These are phyloP conservation scores for Thecaphora thlaspeos DNA, from an alignment of 1,284 basidiomycete genomes.

Conservation along the genomic window DNA sequence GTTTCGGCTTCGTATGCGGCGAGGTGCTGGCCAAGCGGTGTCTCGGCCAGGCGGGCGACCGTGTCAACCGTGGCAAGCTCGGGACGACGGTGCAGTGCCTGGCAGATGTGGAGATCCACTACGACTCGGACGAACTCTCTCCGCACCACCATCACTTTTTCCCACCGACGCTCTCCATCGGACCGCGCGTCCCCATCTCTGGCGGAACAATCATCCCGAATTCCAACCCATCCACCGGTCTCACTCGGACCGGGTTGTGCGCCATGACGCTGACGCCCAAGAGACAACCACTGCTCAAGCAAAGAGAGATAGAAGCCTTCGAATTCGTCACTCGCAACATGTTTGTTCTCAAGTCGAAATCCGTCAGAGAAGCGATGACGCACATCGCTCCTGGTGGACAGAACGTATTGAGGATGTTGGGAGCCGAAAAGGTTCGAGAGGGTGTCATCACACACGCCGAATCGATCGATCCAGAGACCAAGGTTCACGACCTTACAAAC, in stretches of 20 bases:
- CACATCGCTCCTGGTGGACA: constrained; percentile 49
- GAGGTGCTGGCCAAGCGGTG: constrained; percentile 44
- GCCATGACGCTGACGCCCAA: constrained; percentile 46
- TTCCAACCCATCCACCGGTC: constrained; percentile 37
- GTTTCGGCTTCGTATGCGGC: constrained; percentile 46
- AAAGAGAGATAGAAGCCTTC: constrained; percentile 43
- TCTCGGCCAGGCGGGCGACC: constrained; percentile 31
- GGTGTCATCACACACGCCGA: constrained; percentile 21
- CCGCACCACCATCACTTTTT: constrained; percentile 43
- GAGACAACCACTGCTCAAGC: constrained; percentile 21
- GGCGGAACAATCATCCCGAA: constrained; percentile 34
- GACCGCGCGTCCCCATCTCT: constrained; percentile 36
- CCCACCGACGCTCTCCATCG: constrained; percentile 37
- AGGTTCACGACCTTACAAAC: constrained; percentile 42
- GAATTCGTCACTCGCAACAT: constrained; percentile 51
- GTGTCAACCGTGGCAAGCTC: constrained; percentile 34
- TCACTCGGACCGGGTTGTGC: constrained; percentile 34
- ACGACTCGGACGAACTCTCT: constrained; percentile 20
- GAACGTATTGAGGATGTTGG: constrained; percentile 45
- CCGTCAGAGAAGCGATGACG: constrained; percentile 39
- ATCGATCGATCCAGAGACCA: constrained; percentile 32
- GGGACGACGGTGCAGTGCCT: constrained; percentile 40
- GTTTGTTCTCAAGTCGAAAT: constrained; percentile 43
- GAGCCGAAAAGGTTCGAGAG: constrained; percentile 20
- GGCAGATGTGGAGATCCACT: constrained; percentile 19